Conservation (phyloP, 2,329 filamentous ascomycete genomes). For the Elsinoe australis region DNA sequence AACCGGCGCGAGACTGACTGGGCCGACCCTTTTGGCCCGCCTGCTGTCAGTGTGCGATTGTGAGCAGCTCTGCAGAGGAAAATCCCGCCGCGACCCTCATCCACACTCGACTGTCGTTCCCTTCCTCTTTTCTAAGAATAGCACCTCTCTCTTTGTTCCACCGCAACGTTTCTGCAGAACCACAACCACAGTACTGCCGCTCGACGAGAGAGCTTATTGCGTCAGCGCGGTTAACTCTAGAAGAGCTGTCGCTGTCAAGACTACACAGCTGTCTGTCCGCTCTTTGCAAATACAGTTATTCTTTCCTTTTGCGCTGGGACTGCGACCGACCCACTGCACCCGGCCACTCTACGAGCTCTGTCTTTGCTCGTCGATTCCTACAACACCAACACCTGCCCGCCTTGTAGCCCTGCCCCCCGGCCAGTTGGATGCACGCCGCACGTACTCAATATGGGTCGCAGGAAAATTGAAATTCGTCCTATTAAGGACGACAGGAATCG, state of each 20-base stretch:
- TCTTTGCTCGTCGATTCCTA: conserved; percentile 8
- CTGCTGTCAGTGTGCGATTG: neutral
- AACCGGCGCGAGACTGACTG: neutral
- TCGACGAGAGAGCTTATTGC: conserved; percentile 2
- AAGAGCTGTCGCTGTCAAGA: neutral
- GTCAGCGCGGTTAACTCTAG: conserved; percentile 11
- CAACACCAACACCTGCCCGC: conserved; percentile 5
- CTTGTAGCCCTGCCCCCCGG: conserved; percentile 6
- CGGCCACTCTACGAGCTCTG: neutral
- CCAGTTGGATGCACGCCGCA: conserved; percentile 9
- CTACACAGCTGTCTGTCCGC: neutral
- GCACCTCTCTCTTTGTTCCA: conserved; percentile 14
- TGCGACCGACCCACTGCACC: conserved; percentile 16
- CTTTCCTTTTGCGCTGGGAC: too few relatives aligned
- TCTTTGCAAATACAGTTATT: too few relatives aligned
- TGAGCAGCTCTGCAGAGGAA: neutral
- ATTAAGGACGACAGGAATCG: conserved; percentile 98
- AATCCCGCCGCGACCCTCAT: conserved; percentile 4
- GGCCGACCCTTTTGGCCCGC: neutral
- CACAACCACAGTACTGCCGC: conserved; percentile 4
- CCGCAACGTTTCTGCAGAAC: conserved; percentile 15
- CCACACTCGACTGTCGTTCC: neutral
- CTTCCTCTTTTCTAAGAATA: conserved; percentile 16
- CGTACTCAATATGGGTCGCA: conserved; percentile 66
- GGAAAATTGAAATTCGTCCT: conserved; percentile 99